Percentiles rank a stretch among this genome's conserved stretches.
phyloP scores from a whole-genome alignment of 805 yeast species.

The Pichia deserticola region DNA sequence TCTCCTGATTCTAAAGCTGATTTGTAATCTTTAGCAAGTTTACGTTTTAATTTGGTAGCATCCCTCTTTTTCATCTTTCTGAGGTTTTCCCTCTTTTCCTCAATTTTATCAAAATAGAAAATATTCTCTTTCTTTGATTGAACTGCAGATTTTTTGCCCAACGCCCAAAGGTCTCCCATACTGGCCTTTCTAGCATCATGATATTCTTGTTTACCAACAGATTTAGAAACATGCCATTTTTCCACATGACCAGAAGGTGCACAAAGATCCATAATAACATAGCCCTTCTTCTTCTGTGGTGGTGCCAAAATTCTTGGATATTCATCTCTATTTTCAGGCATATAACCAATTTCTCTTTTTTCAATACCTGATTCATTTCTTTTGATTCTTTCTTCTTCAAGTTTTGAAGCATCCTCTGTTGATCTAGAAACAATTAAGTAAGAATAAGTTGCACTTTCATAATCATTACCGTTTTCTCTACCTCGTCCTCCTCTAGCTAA shows the following conservation, averaged over 20 bases:
- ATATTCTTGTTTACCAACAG: constrained; percentile 63
- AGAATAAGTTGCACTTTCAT: constrained; percentile 65
- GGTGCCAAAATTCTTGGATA: constrained; percentile 71
- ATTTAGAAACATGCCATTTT: constrained; percentile 80
- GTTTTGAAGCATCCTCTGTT: constrained; percentile 27
- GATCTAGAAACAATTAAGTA: constrained; percentile 68
- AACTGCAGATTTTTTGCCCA: constrained; percentile 50
- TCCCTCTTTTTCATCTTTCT: constrained; percentile 20
- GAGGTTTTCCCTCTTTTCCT: constrained; percentile 28
- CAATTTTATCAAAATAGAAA: constrained; percentile 25
- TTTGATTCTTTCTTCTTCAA: constrained; percentile 14
- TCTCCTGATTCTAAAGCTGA: constrained; percentile 20
- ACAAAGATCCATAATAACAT: constrained; percentile 74
- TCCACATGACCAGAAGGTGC: constrained; percentile 74
- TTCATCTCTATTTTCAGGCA: constrained; percentile 25
- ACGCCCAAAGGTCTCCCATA: constrained; percentile 86
- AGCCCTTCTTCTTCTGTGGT: constrained; percentile 76
- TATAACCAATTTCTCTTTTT: constrained; percentile 21
- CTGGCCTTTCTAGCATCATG: constrained; percentile 84
- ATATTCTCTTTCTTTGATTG: constrained; percentile 30
- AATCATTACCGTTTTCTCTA: constrained; percentile 60
- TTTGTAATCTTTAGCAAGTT: constrained; percentile 19
- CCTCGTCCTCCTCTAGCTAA: constrained; percentile 62
- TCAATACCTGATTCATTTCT: constrained; percentile 8
- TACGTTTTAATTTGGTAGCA: constrained; percentile 19